Evolutionary conservation across 495 filamentous ascomycete genomes (phyloP), one percentile per base, ranked within the genome.

Genomic region (Xylaria venustula): DNA sequence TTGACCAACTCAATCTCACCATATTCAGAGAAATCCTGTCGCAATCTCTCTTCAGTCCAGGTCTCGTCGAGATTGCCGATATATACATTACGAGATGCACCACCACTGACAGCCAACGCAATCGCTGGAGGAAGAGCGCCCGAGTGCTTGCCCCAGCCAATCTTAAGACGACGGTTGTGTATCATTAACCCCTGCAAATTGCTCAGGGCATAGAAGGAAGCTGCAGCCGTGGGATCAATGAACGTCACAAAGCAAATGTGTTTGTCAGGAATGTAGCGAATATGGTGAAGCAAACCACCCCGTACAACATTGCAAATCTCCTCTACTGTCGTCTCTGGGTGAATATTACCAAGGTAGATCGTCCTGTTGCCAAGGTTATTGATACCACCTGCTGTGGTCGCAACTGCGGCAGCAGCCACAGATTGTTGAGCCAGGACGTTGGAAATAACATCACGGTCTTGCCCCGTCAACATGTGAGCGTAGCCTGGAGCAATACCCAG

Each of bases 181-280:
- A 98, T 98, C 94, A 98, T 98, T 59, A 98, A 75, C 3, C 94
- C 94, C 76, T 98, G 94, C 23, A 98, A 80, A 71, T 97, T 97
- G 80, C 92, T 97, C 61, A 98, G 76, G 34, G 94, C 95, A 71
- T 97, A 98, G 79, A 98, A 98, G 3, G 93, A 97, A 50, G 94
- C 94, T 14, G 94, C 95, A 7, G 94, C 94, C 17, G 95, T 98
- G 34, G 94, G 94, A 75, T 98, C 94, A 73, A 98, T 98, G 78
- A 98, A 98, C 2, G 94, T 98, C 40, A 98, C 94, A 66, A 98
- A 98, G 81, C 94, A 98, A 67, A 98, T 98, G 75, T 98, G 94
- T 83, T 98, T 98, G 79, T 98, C 94, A 25, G 94, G 95, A 66
- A 98, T 98, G 77, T 97, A 98, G 54, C 94, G 91, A 75, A 98